These are phyloP conservation scores for Petunia axillaris DNA, from an alignment of 257 asterid species.

Conservation along the genomic window DNA sequence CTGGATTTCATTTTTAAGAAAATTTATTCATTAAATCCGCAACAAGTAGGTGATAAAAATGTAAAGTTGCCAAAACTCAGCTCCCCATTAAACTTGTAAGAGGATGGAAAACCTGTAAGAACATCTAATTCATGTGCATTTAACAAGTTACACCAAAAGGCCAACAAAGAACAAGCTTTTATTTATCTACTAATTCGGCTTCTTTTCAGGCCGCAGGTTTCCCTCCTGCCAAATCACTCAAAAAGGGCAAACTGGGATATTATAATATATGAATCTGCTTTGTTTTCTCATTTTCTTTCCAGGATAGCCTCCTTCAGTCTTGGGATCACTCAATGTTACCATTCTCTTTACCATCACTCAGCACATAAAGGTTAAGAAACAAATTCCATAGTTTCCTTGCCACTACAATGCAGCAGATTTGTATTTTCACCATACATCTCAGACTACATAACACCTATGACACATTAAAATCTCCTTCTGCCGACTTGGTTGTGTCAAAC, in stretches of 20 bases:
- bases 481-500: conserved; percentile 7
- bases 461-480: neutral
- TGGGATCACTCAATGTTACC: neutral
- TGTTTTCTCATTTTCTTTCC: neutral
- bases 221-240: conserved; percentile 15
- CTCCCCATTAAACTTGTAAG: neutral
- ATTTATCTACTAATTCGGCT: neutral
- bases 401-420: conserved; percentile 7
- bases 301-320: conserved; percentile 5
- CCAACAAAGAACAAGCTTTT: neutral
- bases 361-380: conserved; percentile 1
- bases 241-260: conserved; percentile 19
- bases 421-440: conserved; percentile 1
- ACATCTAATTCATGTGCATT: neutral
- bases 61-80: neutral
- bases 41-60: neutral
- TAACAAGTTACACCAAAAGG: neutral
- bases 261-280: neutral
- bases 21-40: neutral
- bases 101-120: neutral
- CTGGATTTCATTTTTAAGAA: neutral
- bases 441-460: neutral
- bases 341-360: neutral
- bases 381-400: conserved; percentile 1
- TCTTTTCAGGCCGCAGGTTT: neutral